Conservation (phyloP, 345 rosid genomes). For the Pugionium dolabratum region DNA sequence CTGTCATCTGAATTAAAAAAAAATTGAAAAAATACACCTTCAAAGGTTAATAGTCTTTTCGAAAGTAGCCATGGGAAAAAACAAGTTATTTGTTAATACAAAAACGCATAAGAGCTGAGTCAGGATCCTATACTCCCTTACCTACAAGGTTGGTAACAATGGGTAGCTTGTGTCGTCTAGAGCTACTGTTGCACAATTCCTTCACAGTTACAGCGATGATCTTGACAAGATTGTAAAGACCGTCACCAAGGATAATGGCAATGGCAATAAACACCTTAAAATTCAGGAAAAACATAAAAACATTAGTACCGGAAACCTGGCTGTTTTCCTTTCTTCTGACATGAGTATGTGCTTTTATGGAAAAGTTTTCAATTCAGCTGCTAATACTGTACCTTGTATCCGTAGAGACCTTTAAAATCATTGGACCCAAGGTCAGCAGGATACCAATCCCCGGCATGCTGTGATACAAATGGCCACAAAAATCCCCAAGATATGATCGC, state of each 20-base stretch:
- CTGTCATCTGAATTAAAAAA: constrained; percentile 43
- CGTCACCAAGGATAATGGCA: constrained; percentile 88
- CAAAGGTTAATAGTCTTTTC: constrained; percentile 2
- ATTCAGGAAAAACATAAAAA: constrained; percentile 36
- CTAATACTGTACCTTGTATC: constrained; percentile 64
- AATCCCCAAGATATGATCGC: constrained; percentile 93
- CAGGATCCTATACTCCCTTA: neutral
- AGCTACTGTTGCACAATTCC: constrained; percentile 61
- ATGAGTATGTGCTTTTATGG: neutral
- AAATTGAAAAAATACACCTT: neutral
- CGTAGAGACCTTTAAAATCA: constrained; percentile 93
- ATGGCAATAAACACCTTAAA: constrained; percentile 82
- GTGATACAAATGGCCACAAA: constrained; percentile 80
- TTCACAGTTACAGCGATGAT: constrained; percentile 59
- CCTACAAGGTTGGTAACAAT: constrained; percentile 2
- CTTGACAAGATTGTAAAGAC: constrained; percentile 87
- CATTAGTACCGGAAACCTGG: constrained; percentile 14
- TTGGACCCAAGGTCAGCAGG: constrained; percentile 74
- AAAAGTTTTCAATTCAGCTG: neutral
- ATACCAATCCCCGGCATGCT: constrained; percentile 84
- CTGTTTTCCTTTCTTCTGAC: neutral
- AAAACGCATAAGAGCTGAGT: neutral
- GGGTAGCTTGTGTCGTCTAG: constrained; percentile 54
- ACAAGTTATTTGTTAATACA: neutral
- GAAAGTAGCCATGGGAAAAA: neutral